Evolutionary conservation across 2,329 filamentous ascomycete species (phyloP).

Genomic region (Fusarium brachygibbosum): DNA sequence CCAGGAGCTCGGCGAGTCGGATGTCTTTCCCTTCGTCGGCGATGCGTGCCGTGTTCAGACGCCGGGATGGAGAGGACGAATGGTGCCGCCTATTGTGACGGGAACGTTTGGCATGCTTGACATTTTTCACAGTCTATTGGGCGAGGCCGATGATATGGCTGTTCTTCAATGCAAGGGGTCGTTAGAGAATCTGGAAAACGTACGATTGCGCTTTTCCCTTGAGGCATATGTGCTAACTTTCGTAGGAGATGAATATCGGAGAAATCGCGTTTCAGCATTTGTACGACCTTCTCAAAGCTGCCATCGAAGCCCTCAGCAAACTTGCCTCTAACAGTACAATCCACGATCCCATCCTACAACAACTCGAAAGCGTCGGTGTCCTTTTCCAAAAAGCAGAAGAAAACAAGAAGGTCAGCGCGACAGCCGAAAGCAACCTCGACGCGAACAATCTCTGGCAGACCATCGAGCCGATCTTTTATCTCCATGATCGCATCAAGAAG

Average conservation of each 20-base stretch:
- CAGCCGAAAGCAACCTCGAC: conserved; percentile 35
- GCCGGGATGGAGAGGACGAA: conserved; percentile 62
- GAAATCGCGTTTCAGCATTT: conserved; percentile 53
- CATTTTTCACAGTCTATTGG: conserved; percentile 76
- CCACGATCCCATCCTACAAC: conserved; percentile 44
- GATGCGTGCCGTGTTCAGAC: conserved; percentile 59
- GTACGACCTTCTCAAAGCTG: conserved; percentile 47
- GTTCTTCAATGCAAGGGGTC: conserved; percentile 66
- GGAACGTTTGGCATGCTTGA: conserved; percentile 67
- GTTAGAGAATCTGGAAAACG: conserved; percentile 75
- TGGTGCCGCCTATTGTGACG: conserved; percentile 78
- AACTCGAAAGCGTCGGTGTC: conserved; percentile 47
- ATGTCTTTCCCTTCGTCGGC: conserved; percentile 70
- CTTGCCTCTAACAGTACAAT: conserved; percentile 41
- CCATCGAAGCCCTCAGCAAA: conserved; percentile 46
- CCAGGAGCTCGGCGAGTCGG: conserved; percentile 74
- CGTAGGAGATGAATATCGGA: conserved; percentile 74
- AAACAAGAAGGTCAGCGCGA: conserved; percentile 20
- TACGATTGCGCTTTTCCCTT: background rate
- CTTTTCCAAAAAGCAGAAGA: conserved; percentile 49
- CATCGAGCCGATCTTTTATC: conserved; percentile 82
- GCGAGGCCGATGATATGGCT: conserved; percentile 67
- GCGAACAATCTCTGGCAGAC: conserved; percentile 78
- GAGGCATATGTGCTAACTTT: background rate
- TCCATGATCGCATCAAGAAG: conserved; percentile 56